Conservation (phyloP, 176 grass and related monocot genomes). For the Typha latifolia region DNA sequence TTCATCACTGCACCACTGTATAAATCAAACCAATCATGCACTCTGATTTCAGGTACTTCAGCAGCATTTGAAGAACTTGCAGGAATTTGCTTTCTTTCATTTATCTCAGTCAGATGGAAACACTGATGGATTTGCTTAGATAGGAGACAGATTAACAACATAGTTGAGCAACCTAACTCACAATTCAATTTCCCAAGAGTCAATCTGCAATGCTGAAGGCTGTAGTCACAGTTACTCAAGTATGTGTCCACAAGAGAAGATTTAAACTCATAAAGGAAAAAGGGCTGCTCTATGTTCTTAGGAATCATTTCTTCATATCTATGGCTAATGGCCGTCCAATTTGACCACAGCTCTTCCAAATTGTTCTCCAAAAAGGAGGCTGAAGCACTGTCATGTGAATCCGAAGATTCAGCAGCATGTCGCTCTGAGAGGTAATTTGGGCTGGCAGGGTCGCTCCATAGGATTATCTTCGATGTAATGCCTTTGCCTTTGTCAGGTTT, state of each 20-base stretch:
- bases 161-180: conserved; percentile 48
- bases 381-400: background rate
- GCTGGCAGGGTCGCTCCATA: conserved; percentile 46
- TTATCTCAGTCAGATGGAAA: conserved; percentile 32
- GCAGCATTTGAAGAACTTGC: conserved; percentile 1
- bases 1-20: conserved; percentile 26
- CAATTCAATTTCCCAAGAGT: conserved; percentile 51
- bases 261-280: conserved; percentile 59
- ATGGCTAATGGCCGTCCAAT: conserved; percentile 43
- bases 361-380: conserved; percentile 23
- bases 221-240: conserved; percentile 18
- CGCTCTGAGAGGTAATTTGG: conserved; percentile 25
- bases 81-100: conserved; percentile 19
- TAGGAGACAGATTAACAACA: conserved; percentile 37
- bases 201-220: conserved; percentile 48
- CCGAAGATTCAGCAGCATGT: conserved; percentile 7
- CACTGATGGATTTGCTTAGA: conserved; percentile 25
- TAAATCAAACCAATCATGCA: conserved; percentile 33
- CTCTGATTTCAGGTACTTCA: conserved; percentile 24
- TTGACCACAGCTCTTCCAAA: conserved; percentile 48
- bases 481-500: conserved; percentile 21
- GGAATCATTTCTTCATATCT: conserved; percentile 38
- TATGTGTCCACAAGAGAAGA: conserved; percentile 42
- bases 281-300: conserved; percentile 43
- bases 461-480: conserved; percentile 34